phyloP scores from a whole-genome alignment of 805 yeast species.

The Starmerella apicola region DNA sequence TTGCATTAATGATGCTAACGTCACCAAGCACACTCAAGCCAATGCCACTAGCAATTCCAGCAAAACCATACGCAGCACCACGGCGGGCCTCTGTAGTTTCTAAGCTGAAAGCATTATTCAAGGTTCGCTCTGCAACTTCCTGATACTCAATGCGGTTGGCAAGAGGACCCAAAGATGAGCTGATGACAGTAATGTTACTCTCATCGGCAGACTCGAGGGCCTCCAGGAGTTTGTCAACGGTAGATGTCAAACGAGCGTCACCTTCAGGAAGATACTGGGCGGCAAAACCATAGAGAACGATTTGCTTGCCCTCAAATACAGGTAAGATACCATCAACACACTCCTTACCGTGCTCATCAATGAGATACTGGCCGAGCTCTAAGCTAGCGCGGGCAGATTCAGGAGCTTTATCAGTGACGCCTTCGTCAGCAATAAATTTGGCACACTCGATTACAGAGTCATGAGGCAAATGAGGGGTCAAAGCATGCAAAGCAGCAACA shows the following conservation, averaged over 20 bases:
- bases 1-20: constrained; percentile 59
- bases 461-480: constrained; percentile 36
- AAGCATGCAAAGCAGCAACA: constrained; percentile 50
- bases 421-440: constrained; percentile 38
- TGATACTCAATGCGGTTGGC: constrained; percentile 32
- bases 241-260: constrained; percentile 52
- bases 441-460: constrained; percentile 18
- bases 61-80: constrained; percentile 93
- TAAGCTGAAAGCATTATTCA: constrained; percentile 47
- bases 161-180: constrained; percentile 76
- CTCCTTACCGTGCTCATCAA: constrained; percentile 50
- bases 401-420: constrained; percentile 59
- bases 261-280: constrained; percentile 65
- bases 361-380: constrained; percentile 73
- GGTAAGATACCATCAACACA: constrained; percentile 66
- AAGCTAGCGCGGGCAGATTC: constrained; percentile 42
- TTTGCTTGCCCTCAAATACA: constrained; percentile 53
- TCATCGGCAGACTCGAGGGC: constrained; percentile 83
- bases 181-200: constrained; percentile 45
- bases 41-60: constrained; percentile 83
- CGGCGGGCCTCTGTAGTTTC: constrained; percentile 40
- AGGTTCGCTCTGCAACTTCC: constrained; percentile 43
- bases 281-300: constrained; percentile 79
- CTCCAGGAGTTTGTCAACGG: constrained; percentile 54
- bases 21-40: constrained; percentile 71